Evolutionary conservation across 805 yeast species (phyloP), one percentile per base, ranked within the genome.

Genomic region (Cyberlindnera maclurae): DNA sequence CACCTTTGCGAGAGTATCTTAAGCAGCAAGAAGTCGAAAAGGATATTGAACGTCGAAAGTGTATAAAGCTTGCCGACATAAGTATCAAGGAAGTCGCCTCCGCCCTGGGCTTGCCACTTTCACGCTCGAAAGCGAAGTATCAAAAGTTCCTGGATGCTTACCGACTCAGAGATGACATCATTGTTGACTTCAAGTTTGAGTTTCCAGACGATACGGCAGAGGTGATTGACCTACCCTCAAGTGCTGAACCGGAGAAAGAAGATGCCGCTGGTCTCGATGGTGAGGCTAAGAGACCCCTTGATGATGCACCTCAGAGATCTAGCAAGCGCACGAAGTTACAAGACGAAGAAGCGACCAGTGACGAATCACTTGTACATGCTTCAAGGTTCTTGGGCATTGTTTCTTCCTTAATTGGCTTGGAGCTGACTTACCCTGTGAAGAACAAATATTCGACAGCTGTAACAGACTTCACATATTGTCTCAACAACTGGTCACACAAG

Each of bases 91-190:
- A 51, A 2, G 34, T 64, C 0, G 52, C 54, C 1, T 30, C 39
- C 1, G 50, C 56, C 6, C 29, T 63, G 3, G 50, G 50, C n/a
- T 47, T 45, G 3, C 36, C 56, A 3, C 37, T 63, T 29, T 66
- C 75, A 3, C 71, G 65, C 42, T 58, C 67, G 3, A 46, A 39
- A 42, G 3, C 42, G 49, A 33, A 49, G 46, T 20, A 45, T 46
- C 30, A 41, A 50, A 73, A 62, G 46, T 54, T 63, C 26, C 54
- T 67, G 24, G 86, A 80, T 46, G 70, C 74, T 0, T 80, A 82
- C 46, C 48, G 62, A 12, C 63, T 74, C 22, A 62, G 74, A 0
- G 75, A 71, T 27, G 62, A 59, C 3, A 68, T 79, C 0, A 58
- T 78, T 3, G 79, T 74, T 29, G 54, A 57, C 9, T 54, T 79